Base-by-base conservation (phyloP, 169 alveolate genomes). In the Cryptosporidium viatorum region DNA sequence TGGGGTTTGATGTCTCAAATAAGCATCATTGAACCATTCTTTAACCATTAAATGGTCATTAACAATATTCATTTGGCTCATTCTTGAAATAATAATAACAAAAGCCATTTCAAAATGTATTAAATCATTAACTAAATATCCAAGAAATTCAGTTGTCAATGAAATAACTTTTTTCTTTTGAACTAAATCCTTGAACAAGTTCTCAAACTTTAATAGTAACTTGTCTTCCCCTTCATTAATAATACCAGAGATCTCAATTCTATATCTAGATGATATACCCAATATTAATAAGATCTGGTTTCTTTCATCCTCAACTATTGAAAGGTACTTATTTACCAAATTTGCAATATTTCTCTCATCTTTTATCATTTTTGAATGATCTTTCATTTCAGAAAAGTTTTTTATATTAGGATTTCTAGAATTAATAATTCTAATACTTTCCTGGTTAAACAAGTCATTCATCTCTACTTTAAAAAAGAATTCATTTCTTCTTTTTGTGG, bases 1-100 rank as follows among this genome's bases (percentile, higher is more conserved):
- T n/a, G 85, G 67, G 5, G 85, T 50, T 9, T 33, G 29, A 16
- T 35, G 18, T 50, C 18, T 71, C 23, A 71, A 26, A 16, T 50
- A 71, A 23, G 0, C 18, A 0, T 58, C 35, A 59, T 73, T 59
- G 29, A 73, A 51, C 86, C 86, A 73, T n/a, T 73, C 86, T 18
- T 26, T 52, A 10, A 73, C 37, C 9, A 48, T 26, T 0, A 55
- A 10, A 33, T 71, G 6, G 39, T 35, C n/a, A 35, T 37, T 37
- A 26, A 9, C 12, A 23, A 26, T 7, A 7, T 52, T 23, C 21
- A 10, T 14, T 7, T 33, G 18, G n/a, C 16, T 16, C 26, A 73
- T 10, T 55, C 55, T 73, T n/a, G 37, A 21, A 1, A 73, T 26
- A 58, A 33, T 73, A 31, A 73, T 35, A n/a, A 73, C 10, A 55